phyloP scores from a whole-genome alignment of 805 yeast species.

The Pichia ethanolica region DNA sequence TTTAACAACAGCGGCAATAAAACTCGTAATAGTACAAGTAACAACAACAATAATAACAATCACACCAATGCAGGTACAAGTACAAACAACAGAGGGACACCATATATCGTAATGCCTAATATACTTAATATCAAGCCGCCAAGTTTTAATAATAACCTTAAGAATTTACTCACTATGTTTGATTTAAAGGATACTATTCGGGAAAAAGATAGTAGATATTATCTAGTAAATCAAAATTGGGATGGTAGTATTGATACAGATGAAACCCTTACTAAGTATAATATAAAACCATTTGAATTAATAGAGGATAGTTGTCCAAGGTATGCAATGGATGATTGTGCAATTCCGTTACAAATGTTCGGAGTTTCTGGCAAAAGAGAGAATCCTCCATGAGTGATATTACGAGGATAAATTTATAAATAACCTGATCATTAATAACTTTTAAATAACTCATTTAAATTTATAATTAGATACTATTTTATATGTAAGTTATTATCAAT shows the following conservation, averaged over 20 bases:
- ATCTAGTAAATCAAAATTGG: constrained; percentile 18
- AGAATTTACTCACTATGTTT: constrained; percentile 19
- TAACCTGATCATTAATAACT: too few species aligned
- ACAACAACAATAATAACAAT: too few species aligned
- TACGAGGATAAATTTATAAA: too few species aligned
- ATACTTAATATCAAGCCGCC: constrained; percentile 27
- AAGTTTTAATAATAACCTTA: constrained; percentile 25
- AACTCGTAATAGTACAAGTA: not conserved
- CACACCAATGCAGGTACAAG: too few species aligned
- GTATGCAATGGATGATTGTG: constrained; percentile 43
- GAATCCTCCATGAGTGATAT: constrained; percentile 28
- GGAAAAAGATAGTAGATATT: constrained; percentile 16
- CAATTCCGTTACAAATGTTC: constrained; percentile 46
- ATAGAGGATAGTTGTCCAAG: constrained; percentile 49
- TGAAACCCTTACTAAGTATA: constrained; percentile 29
- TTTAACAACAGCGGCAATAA: not conserved
- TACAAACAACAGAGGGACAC: not conserved
- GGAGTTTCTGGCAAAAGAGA: constrained; percentile 42
- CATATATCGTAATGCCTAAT: constrained; percentile 11
- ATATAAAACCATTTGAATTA: constrained; percentile 45
- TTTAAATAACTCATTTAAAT: too few species aligned
- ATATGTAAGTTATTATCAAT: too few species aligned
- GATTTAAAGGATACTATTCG: constrained; percentile 19
- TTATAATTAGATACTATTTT: too few species aligned
- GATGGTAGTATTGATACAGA: constrained; percentile 8